phyloP scores from a whole-genome alignment of 2,329 filamentous ascomycete genomes.

The Intubia oerlemansii region DNA sequence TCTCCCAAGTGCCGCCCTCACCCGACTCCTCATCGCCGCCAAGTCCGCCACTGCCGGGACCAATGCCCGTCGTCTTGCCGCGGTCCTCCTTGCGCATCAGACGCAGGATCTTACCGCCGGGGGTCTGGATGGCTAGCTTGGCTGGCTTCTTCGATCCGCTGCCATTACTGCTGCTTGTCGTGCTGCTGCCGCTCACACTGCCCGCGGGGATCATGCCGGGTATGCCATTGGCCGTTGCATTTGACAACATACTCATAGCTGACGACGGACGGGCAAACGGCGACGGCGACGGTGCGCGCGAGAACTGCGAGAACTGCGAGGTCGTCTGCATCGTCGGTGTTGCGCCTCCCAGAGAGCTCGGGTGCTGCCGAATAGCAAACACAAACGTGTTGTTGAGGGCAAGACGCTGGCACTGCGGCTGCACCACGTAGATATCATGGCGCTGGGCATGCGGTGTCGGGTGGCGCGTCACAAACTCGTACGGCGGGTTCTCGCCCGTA shows the following conservation, averaged over 20 bases:
- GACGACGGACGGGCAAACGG: slow-evolving; percentile 40
- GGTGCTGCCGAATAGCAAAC: slow-evolving; percentile 86
- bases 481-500: slow-evolving; percentile 77
- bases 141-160: slow-evolving; percentile 53
- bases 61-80: slow-evolving; percentile 22
- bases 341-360: slow-evolving; percentile 27
- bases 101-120: slow-evolving; percentile 81
- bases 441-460: slow-evolving; percentile 95
- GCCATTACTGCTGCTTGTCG: slow-evolving; percentile 22
- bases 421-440: slow-evolving; percentile 90
- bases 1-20: slow-evolving; percentile 66
- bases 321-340: slow-evolving; percentile 11
- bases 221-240: slow-evolving; percentile 31
- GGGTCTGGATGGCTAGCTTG: slow-evolving; percentile 86
- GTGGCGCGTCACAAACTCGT: slow-evolving; percentile 81
- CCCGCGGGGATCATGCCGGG: slow-evolving; percentile 13
- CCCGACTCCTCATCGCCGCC: slow-evolving; percentile 33
- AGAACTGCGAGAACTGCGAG: slow-evolving; percentile 19
- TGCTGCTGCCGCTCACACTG: slow-evolving; percentile 23
- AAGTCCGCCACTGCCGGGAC: slow-evolving; percentile 17
- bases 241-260: slow-evolving; percentile 43
- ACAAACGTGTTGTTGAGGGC: slow-evolving; percentile 96
- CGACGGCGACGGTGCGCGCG: slow-evolving; percentile 30
- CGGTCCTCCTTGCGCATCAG: slow-evolving; percentile 63
- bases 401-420: slow-evolving; percentile 76